Evolutionary conservation across 805 yeast genomes (phyloP), one percentile per base, ranked within the genome.

Genomic region (Yarrowia phangngaensis): DNA sequence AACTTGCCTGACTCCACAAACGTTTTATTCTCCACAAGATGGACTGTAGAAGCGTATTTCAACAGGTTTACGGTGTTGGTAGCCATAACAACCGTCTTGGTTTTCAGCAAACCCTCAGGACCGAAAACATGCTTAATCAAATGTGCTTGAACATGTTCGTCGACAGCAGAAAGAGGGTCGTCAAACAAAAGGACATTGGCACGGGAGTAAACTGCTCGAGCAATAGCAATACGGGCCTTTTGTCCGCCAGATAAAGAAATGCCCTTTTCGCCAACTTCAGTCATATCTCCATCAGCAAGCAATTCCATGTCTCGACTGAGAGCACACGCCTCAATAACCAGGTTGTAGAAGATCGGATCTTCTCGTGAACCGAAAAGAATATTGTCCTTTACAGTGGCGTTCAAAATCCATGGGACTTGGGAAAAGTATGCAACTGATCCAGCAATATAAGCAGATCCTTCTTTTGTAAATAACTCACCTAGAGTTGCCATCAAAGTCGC

Each of bases 191-290:
- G 68, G 29, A 84, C 75, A 54, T 83, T 86, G 16, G 74, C 70
- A 24, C 75, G 71, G 15, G 78, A 74, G 58, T 86, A 86, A 1
- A 82, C 86, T 1, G 92, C 84, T 58, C 95, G 74, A 1, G 95
- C 95, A 48, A 86, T 69, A 58, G 79, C 80, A 52, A 86, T 79
- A 61, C 95, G 76, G 0, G 95, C 92, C 68, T 85, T 86, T 62
- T 86, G 95, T 41, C 95, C 95, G 48, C 95, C 95, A 12, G 92
- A 83, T 36, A 86, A 66, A 0, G 92, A 86, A 50, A 87, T 82
- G 57, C 95, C 95, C 55, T 88, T 74, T 61, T 86, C 95, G 52
- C 95, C 95, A 55, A 86, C 83, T 64, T 87, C 95, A 1, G 90
- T 83, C 54, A 62, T 60, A 58, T 86, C 95, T 22, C 92, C 88